A percentile compares a stretch with the other conserved stretches of the same genome.
These are phyloP conservation scores for Pseudocercospora macadamiae DNA, from an alignment of 2,329 filamentous ascomycete species.

Conservation along the genomic window DNA sequence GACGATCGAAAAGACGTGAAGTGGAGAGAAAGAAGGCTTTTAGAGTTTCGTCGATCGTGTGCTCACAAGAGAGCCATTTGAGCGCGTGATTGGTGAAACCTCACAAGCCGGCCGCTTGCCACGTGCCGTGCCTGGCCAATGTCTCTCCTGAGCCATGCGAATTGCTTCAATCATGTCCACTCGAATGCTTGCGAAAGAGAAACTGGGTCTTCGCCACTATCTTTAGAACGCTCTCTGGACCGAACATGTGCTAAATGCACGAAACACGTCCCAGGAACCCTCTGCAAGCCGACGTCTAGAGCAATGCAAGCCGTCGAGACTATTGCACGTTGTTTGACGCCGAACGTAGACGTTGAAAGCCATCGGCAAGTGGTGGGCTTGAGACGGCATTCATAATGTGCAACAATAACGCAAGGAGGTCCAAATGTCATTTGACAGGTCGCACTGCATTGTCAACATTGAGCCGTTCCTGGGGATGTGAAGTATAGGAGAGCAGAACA, in stretches of 20 bases:
- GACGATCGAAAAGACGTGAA: neutral
- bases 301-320: neutral
- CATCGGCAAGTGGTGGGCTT: neutral
- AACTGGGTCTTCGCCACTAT: slow-evolving; percentile 2
- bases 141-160: slow-evolving; percentile 13
- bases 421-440: neutral
- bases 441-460: neutral
- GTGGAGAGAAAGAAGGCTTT: neutral
- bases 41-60: neutral
- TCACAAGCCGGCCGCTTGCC: neutral
- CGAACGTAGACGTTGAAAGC: neutral
- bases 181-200: neutral
- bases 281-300: slow-evolving; percentile 2
- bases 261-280: slow-evolving; percentile 17
- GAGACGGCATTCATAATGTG: neutral
- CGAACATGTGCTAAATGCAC: slow-evolving; percentile 1
- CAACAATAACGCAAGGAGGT: neutral
- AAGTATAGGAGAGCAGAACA: neutral
- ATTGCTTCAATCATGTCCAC: slow-evolving; percentile 3
- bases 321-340: neutral
- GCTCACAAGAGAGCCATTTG: neutral
- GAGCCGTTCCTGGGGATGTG: neutral
- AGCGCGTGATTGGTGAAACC: slow-evolving; percentile 2
- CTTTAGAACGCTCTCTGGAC: slow-evolving; percentile 8
- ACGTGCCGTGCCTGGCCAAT: slow-evolving; percentile 7